Conservation (phyloP, 2,329 filamentous ascomycete genomes). For the Calonectria honghensis region DNA sequence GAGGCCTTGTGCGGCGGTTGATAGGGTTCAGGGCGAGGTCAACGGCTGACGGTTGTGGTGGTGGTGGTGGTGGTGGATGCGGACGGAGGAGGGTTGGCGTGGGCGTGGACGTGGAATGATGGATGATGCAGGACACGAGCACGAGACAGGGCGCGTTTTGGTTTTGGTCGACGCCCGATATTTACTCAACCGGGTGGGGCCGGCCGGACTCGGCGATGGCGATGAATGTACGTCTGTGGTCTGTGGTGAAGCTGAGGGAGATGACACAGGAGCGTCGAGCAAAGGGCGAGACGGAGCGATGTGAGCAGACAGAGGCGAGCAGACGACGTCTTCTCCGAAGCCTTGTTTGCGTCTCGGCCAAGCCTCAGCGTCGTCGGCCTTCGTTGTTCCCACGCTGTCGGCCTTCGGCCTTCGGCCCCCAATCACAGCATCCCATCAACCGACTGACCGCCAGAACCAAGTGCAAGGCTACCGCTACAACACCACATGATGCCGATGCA, state of each 20-base stretch:
- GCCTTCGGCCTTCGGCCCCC: conserved; percentile 33
- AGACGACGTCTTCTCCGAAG: neutral
- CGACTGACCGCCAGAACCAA: conserved; percentile 5
- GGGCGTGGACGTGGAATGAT: neutral
- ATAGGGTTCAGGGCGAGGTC: neutral
- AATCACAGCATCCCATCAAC: neutral
- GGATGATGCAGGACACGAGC: conserved; percentile 18
- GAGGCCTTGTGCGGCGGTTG: neutral
- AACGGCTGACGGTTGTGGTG: neutral
- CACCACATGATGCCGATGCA: neutral
- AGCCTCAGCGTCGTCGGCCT: conserved; percentile 19
- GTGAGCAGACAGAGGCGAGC: neutral
- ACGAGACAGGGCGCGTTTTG: conserved; percentile 21
- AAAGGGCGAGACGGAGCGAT: neutral
- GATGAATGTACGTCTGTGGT: neutral
- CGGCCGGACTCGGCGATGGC: conserved; percentile 18
- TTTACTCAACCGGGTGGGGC: conserved; percentile 27
- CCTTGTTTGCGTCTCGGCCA: neutral
- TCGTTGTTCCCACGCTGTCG: conserved; percentile 25
- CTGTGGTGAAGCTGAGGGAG: neutral
- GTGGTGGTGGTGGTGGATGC: neutral
- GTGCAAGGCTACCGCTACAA: neutral
- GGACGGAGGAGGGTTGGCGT: neutral
- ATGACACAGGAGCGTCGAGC: neutral
- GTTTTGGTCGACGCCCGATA: conserved; percentile 23